A percentile compares a stretch with the other conserved stretches of the same genome.
Evolutionary conservation across 2,329 filamentous ascomycete genomes (phyloP).

Genomic region (Hymenoscyphus fraxineus): DNA sequence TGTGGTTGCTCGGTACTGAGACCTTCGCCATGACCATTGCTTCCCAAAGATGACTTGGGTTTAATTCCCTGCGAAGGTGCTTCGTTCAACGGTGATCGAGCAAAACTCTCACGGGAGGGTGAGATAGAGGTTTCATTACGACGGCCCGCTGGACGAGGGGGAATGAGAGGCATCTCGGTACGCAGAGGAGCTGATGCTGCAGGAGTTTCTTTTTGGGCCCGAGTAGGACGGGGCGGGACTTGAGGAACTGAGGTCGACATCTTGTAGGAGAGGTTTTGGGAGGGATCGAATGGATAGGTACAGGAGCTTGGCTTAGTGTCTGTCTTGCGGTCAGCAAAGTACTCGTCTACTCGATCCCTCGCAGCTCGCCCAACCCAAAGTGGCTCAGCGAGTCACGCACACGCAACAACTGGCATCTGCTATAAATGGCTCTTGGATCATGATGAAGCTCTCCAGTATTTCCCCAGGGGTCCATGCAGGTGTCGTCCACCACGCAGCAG

Average conservation of each 20-base stretch:
- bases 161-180: constrained; percentile 63
- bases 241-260: constrained; percentile 45
- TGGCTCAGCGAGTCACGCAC: constrained; percentile 15
- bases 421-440: constrained; percentile 8
- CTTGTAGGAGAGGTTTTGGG: constrained; percentile 9
- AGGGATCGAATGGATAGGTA: constrained; percentile 8
- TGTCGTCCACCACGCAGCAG: constrained; percentile 14
- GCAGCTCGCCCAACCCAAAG: constrained; percentile 7
- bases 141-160: constrained; percentile 68
- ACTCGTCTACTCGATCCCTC: not conserved
- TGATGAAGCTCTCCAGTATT: not conserved
- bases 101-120: constrained; percentile 72
- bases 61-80: constrained; percentile 46
- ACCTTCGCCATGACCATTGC: constrained; percentile 21
- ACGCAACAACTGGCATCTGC: constrained; percentile 14
- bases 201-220: constrained; percentile 44
- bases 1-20: constrained; percentile 43
- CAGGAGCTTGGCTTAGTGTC: constrained; percentile 1
- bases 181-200: constrained; percentile 33
- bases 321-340: constrained; percentile 19
- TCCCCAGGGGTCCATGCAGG: constrained; percentile 8
- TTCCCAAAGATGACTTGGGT: constrained; percentile 18
- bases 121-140: constrained; percentile 71
- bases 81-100: constrained; percentile 82
- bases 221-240: constrained; percentile 60